Conservation (phyloP, 176 grass and related monocot genomes). For the Elymus sibiricus region DNA sequence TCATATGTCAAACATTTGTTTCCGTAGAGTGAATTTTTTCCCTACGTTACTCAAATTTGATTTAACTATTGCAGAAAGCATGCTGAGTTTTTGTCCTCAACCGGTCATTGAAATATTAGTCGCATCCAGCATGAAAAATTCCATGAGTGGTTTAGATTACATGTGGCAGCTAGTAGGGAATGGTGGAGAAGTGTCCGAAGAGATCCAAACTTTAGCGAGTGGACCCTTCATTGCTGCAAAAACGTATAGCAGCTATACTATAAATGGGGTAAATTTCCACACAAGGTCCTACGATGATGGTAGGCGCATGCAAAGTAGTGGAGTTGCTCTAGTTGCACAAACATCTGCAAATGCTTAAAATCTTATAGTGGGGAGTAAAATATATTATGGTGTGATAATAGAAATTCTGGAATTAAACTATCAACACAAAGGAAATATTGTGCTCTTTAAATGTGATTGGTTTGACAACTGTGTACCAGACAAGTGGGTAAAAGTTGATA, state of each 20-base stretch:
- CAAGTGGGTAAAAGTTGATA: neutral
- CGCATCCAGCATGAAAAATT: neutral
- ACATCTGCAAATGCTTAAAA: neutral
- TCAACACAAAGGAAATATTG: too few species aligned
- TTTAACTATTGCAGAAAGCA: neutral
- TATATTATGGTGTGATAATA: neutral
- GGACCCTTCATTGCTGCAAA: neutral
- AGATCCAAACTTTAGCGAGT: neutral
- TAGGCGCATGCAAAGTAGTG: neutral
- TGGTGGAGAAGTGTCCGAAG: neutral
- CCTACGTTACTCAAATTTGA: too few species aligned
- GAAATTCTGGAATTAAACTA: neutral
- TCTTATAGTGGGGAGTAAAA: neutral
- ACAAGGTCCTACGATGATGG: neutral
- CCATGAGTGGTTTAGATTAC: neutral
- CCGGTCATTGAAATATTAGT: neutral
- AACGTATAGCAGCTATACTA: neutral
- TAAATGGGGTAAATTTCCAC: neutral
- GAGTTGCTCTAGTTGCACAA: neutral
- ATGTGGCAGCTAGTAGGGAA: neutral
- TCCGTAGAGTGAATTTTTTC: neutral
- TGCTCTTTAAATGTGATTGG: neutral
- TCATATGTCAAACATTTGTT: neutral
- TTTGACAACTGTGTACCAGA: neutral
- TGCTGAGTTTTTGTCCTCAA: neutral